These are phyloP conservation scores for Jackrogersella minutella DNA, from an alignment of 495 filamentous ascomycete species.

Conservation along the genomic window DNA sequence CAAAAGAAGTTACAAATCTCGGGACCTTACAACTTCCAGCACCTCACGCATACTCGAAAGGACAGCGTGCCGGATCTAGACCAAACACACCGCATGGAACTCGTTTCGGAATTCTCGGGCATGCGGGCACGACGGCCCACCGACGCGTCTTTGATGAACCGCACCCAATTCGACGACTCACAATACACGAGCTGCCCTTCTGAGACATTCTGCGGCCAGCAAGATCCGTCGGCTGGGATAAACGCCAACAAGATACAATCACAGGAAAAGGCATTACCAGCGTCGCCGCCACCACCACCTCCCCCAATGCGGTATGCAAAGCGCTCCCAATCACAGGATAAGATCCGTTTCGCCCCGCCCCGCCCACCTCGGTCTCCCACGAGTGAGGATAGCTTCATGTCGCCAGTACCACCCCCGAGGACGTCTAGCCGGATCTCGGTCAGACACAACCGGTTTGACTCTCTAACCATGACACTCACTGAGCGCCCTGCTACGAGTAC, in stretches of 20 bases:
- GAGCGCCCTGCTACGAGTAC: constrained; percentile 52
- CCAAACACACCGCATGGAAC: constrained; percentile 63
- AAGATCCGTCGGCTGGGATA: constrained; percentile 38
- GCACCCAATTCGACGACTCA: constrained; percentile 70
- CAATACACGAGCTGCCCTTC: constrained; percentile 70
- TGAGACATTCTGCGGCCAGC: constrained; percentile 52
- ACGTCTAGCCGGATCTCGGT: constrained; percentile 59
- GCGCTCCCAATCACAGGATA: constrained; percentile 57
- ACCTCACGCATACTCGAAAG: constrained; percentile 78
- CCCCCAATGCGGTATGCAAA: constrained; percentile 45
- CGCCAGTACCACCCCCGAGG: constrained; percentile 52
- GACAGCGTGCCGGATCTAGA: constrained; percentile 68
- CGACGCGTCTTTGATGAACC: constrained; percentile 64
- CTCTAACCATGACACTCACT: constrained; percentile 36
- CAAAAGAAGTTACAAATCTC: constrained; percentile 67
- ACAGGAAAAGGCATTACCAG: constrained; percentile 27
- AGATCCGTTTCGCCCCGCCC: constrained; percentile 54
- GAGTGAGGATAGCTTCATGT: constrained; percentile 42
- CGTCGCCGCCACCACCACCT: constrained; percentile 33
- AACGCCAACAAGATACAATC: constrained; percentile 23
- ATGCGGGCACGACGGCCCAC: constrained; percentile 71
- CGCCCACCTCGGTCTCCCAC: constrained; percentile 60
- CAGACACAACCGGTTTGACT: constrained; percentile 53
- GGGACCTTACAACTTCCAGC: constrained; percentile 87
- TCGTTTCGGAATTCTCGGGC: constrained; percentile 71